phyloP scores from a whole-genome alignment of 768 basidiomycete species.

The Collybiopsis luxurians region DNA sequence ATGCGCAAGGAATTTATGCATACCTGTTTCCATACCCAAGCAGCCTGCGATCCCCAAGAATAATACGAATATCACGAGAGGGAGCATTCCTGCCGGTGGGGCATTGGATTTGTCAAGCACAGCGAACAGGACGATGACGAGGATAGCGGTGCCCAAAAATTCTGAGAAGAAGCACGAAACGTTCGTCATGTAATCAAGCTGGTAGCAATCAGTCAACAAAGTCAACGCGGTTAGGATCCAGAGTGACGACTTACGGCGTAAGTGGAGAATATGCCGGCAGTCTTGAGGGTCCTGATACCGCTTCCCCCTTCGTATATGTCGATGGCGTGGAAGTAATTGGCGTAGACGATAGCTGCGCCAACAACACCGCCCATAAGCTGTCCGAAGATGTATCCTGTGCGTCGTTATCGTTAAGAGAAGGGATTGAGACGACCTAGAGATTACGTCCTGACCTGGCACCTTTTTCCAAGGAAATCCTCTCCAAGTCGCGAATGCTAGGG shows the following conservation, averaged over 20 bases:
- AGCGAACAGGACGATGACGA: slow-evolving; percentile 56
- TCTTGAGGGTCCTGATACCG: slow-evolving; percentile 49
- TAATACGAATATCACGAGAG: slow-evolving; percentile 54
- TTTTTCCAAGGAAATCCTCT: slow-evolving; percentile 80
- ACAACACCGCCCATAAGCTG: slow-evolving; percentile 64
- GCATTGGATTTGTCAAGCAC: slow-evolving; percentile 51
- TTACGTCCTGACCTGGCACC: slow-evolving; percentile 56
- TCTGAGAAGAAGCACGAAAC: slow-evolving; percentile 44
- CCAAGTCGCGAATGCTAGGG: slow-evolving; percentile 63
- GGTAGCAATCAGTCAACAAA: not conserved
- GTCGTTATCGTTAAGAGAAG: not conserved
- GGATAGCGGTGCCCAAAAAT: slow-evolving; percentile 58
- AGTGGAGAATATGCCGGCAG: slow-evolving; percentile 58
- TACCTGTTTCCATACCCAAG: slow-evolving; percentile 62
- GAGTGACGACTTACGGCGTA: slow-evolving; percentile 47
- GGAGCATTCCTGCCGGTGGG: slow-evolving; percentile 51
- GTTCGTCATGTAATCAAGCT: slow-evolving; percentile 38
- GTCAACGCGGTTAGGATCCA: too few species aligned
- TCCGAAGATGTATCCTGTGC: slow-evolving; percentile 50
- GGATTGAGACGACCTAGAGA: not conserved
- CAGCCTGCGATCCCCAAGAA: slow-evolving; percentile 55
- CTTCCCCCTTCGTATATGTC: slow-evolving; percentile 59
- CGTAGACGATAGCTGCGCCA: slow-evolving; percentile 62
- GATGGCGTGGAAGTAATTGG: slow-evolving; percentile 69
- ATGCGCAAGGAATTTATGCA: too few species aligned